These are phyloP conservation scores for Coemansia sp. DNA, from an alignment of 192 early-diverging fungal genomes.

Conservation along the genomic window DNA sequence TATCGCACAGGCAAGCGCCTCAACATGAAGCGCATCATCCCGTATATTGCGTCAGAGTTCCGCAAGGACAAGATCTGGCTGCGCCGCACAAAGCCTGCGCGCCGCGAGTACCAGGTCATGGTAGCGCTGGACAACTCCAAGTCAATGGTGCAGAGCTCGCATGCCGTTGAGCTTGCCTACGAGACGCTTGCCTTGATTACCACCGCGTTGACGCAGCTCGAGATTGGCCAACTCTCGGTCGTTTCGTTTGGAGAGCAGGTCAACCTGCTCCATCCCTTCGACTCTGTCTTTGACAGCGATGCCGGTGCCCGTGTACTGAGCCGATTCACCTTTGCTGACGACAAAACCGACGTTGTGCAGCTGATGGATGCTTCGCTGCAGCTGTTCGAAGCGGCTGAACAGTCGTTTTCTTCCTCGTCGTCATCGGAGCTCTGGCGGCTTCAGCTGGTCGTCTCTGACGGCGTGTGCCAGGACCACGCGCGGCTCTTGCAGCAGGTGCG, in stretches of 20 bases:
- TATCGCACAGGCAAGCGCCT: constrained; percentile 97
- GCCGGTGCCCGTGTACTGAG: constrained; percentile 88
- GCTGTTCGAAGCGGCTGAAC: constrained; percentile 71
- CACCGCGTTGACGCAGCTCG: constrained; percentile 88
- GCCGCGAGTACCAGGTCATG: constrained; percentile 98
- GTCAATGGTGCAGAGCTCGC: constrained; percentile 85
- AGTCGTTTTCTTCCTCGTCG: constrained; percentile 19
- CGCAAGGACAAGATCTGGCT: constrained; percentile 99
- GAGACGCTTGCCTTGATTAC: constrained; percentile 92
- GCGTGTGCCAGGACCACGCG: constrained; percentile 93
- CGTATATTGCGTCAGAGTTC: constrained; percentile 98
- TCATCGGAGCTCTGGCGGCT: constrained; percentile 81
- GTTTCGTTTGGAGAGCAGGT: constrained; percentile 88
- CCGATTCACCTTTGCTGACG: constrained; percentile 88
- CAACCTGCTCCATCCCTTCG: constrained; percentile 91
- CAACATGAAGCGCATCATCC: constrained; percentile 99
- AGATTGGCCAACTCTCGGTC: constrained; percentile 90
- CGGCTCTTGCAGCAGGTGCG: constrained; percentile 80
- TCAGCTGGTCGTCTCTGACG: constrained; percentile 94
- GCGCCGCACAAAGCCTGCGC: constrained; percentile 92
- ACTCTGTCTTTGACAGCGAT: constrained; percentile 83
- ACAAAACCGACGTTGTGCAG: constrained; percentile 80
- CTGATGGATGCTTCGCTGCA: constrained; percentile 84
- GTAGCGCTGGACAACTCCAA: constrained; percentile 95
- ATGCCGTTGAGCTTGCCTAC: constrained; percentile 83